A percentile compares a stretch with the other conserved stretches of the same genome.
Conservation (phyloP, 257 asterid genomes). For the Penstemon barbatus region DNA sequence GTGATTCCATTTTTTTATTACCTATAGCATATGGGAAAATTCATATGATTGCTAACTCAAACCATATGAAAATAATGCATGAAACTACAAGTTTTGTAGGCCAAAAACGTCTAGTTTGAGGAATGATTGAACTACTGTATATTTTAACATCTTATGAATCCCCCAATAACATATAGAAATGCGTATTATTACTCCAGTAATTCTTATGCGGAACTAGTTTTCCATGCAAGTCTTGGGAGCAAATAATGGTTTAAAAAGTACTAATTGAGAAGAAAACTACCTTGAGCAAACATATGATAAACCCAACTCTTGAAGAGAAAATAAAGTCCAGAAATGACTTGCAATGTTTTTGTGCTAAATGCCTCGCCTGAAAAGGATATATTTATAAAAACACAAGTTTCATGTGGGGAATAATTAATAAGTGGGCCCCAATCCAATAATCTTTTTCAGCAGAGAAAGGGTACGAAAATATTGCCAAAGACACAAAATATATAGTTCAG, state of each 20-base stretch:
- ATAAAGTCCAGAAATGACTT: not conserved
- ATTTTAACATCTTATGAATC: not conserved
- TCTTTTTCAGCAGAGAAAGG: not conserved
- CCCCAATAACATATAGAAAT: not conserved
- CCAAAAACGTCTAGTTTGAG: too few relatives aligned
- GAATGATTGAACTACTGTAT: too few relatives aligned
- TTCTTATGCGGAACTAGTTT: not conserved
- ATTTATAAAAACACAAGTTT: not conserved
- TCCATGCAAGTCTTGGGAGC: not conserved
- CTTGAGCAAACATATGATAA: not conserved
- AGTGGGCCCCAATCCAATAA: not conserved
- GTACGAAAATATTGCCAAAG: not conserved
- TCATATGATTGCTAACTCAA: too few relatives aligned
- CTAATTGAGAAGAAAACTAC: not conserved
- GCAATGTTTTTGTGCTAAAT: not conserved
- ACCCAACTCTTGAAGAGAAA: not conserved
- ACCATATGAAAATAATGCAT: too few relatives aligned
- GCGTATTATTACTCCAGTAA: too few relatives aligned
- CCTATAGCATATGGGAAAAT: too few relatives aligned
- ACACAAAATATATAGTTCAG: not conserved
- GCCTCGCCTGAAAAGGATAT: constrained; percentile 7
- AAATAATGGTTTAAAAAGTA: not conserved
- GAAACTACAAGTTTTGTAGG: too few relatives aligned
- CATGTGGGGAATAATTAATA: not conserved
- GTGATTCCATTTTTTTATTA: constrained; percentile 27